Conservation (phyloP, 2,329 filamentous ascomycete species). For the Penicillium expansum region DNA sequence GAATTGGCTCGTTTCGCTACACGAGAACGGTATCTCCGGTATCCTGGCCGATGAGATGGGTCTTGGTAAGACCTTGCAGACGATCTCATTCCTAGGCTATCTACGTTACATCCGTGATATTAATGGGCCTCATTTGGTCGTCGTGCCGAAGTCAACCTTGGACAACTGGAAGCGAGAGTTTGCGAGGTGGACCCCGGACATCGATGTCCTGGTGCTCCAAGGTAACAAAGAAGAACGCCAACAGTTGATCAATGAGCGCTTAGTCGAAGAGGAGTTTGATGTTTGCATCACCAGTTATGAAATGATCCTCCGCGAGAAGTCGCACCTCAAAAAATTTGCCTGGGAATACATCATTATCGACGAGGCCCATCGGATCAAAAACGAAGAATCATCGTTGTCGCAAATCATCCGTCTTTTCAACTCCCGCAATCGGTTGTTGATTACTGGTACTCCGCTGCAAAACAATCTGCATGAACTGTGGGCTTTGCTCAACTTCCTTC, state of each 20-base stretch:
- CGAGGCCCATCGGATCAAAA: conserved; percentile 98
- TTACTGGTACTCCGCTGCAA: conserved; percentile 93
- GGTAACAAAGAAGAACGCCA: conserved; percentile 93
- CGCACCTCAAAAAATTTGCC: conserved; percentile 92
- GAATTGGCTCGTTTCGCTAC: conserved; percentile 96
- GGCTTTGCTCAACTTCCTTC: conserved; percentile 93
- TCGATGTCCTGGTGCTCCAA: conserved; percentile 90
- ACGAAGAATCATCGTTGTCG: conserved; percentile 93
- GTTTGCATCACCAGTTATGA: conserved; percentile 99
- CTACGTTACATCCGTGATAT: conserved; percentile 87
- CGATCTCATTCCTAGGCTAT: conserved; percentile 94
- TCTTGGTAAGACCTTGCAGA: conserved; percentile 94
- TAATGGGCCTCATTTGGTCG: conserved; percentile 84
- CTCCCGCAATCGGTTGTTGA: conserved; percentile 89
- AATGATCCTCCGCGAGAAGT: conserved; percentile 95
- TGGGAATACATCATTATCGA: conserved; percentile 99
- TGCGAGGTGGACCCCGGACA: conserved; percentile 87
- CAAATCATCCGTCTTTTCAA: conserved; percentile 96
- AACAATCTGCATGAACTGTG: conserved; percentile 98
- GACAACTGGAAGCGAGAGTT: conserved; percentile 99
- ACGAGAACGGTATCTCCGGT: conserved; percentile 98
- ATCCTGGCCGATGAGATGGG: conserved; percentile 99
- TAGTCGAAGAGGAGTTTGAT: conserved; percentile 94
- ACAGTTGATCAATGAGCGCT: conserved; percentile 79
- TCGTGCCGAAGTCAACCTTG: conserved; percentile 92